Evolutionary conservation across 169 alveolate genomes (phyloP).

Genomic region (Plasmodium knowlesi): DNA sequence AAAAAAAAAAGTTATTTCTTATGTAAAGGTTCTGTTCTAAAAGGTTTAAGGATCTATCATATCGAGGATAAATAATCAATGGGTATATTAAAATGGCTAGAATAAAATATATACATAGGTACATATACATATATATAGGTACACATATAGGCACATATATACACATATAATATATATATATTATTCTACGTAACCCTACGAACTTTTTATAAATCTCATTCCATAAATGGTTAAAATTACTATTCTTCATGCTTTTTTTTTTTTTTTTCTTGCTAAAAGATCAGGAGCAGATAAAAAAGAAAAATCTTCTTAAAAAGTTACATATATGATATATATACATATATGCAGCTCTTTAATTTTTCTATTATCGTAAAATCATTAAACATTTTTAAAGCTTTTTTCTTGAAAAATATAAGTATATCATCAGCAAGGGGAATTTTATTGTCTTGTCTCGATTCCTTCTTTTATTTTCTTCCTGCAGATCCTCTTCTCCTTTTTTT

Average conservation of each 20-base stretch:
- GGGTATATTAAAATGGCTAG: neutral
- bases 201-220: neutral
- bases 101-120: neutral
- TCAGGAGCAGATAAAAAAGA: neutral
- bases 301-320: neutral
- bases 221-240: neutral
- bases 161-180: neutral
- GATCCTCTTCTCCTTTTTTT: neutral
- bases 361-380: neutral
- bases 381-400: neutral
- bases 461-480: neutral
- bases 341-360: neutral
- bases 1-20: neutral
- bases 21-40: neutral
- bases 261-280: conserved; percentile 1
- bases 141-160: neutral
- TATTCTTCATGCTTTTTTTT: neutral
- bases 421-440: neutral
- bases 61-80: neutral
- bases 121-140: neutral
- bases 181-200: neutral
- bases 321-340: neutral
- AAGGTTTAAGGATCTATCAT: neutral
- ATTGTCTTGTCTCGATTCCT: neutral
- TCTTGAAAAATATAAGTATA: neutral